Conservation (phyloP, 2,329 filamentous ascomycete genomes). For the Colletotrichum agaves region DNA sequence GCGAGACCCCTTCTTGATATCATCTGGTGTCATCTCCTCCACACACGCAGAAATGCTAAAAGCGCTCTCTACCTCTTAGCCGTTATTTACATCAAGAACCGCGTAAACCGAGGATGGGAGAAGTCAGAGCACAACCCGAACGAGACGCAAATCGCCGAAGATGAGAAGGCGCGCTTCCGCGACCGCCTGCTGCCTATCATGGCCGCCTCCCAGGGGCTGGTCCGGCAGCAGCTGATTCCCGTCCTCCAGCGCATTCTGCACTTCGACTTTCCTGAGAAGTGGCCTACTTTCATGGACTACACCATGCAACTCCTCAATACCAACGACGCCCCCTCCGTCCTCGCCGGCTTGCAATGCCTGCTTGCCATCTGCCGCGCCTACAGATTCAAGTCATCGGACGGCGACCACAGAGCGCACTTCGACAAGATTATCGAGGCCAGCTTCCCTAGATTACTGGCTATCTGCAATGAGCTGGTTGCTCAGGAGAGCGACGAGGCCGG, state of each 20-base stretch:
- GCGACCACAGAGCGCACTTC: constrained; percentile 82
- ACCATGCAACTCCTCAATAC: constrained; percentile 89
- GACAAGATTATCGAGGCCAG: constrained; percentile 93
- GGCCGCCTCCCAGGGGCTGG: constrained; percentile 79
- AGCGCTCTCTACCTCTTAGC: constrained; percentile 62
- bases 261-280: constrained; percentile 92
- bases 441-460: constrained; percentile 86
- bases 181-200: constrained; percentile 90
- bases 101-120: constrained; percentile 92
- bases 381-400: constrained; percentile 86
- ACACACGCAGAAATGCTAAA: constrained; percentile 17
- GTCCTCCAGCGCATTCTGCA: constrained; percentile 96
- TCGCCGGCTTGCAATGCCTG: constrained; percentile 93
- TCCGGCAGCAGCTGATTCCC: constrained; percentile 93
- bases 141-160: constrained; percentile 82
- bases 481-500: constrained; percentile 94
- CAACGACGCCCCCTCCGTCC: constrained; percentile 86
- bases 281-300: constrained; percentile 94
- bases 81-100: constrained; percentile 98
- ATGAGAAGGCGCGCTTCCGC: constrained; percentile 88
- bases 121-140: constrained; percentile 78
- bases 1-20: constrained; percentile 33
- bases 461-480: constrained; percentile 88
- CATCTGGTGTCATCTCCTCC: not conserved
- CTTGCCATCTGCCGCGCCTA: constrained; percentile 96